Conservation (phyloP, 2,329 filamentous ascomycete species). For the Fusarium sororula region DNA sequence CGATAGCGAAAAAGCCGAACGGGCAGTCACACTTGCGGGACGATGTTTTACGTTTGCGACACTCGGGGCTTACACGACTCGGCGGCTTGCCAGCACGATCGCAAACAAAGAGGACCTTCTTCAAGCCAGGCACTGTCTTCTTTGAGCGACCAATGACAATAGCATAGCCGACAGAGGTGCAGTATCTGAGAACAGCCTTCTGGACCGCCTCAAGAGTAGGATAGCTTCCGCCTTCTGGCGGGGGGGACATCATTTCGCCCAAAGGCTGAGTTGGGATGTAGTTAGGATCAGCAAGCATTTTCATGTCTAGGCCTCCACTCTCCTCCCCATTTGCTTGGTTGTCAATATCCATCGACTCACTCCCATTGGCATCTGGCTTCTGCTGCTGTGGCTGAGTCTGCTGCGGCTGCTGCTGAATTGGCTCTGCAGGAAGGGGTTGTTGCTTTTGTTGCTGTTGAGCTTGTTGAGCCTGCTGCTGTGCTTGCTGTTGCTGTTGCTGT, state of each 20-base stretch:
- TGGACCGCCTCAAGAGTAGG: conserved; percentile 72
- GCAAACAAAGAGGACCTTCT: conserved; percentile 74
- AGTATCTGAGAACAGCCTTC: conserved; percentile 70
- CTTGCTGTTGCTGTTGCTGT: conserved; percentile 43
- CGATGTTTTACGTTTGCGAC: conserved; percentile 71
- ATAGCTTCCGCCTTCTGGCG: conserved; percentile 71
- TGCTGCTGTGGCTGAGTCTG: conserved; percentile 50
- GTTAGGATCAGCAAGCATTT: conserved; percentile 59
- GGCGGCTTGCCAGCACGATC: conserved; percentile 72
- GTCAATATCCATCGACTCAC: conserved; percentile 64
- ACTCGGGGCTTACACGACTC: conserved; percentile 69
- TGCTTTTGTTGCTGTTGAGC: conserved; percentile 44
- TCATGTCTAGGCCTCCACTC: conserved; percentile 56
- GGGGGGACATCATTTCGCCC: conserved; percentile 69
- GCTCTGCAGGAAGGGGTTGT: conserved; percentile 47
- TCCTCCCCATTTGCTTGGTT: conserved; percentile 59
- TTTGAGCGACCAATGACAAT: conserved; percentile 75
- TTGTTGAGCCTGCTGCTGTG: conserved; percentile 40
- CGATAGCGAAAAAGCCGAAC: conserved; percentile 76
- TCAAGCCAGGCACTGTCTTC: conserved; percentile 72
- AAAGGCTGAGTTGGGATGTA: conserved; percentile 64
- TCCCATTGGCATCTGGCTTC: conserved; percentile 54
- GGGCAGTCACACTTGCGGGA: conserved; percentile 75
- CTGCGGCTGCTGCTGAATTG: conserved; percentile 43
- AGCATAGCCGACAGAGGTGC: conserved; percentile 72